Base-by-base conservation (phyloP, 1,139 yeast genomes). In the Debaryomyces udenii region DNA sequence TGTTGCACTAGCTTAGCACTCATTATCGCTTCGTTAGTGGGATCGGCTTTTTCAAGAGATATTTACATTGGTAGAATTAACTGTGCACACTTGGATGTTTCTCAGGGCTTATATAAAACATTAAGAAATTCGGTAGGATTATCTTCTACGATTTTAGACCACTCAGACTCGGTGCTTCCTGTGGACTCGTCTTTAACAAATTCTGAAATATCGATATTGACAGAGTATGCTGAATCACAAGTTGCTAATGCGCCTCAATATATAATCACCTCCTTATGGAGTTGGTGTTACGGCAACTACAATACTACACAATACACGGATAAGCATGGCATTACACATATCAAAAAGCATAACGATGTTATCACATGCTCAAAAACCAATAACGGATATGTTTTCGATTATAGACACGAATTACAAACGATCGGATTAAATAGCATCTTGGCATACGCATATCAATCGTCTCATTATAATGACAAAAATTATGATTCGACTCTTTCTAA, bases 231-330 rank as follows among this genome's bases (percentile, higher is more conserved):
- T 2, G 64, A 66, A 41, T 59, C 61, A 3, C 74, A 76, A 50
- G 80, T 79, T n/a, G 62, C 64, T 5, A 50, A 57, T 24, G 76
- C 81, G 0, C 83, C 85, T 0, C 83, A 80, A 51, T 70, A 63
- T 46, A 66, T 78, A 9, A 48, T 64, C 6, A 62, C 76, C 0
- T 67, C 75, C 2, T 43, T 76, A 10, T 65, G 72, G 65, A 56
- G 59, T 36, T 76, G 78, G 68, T 80, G 84, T 52, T 64, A 59
- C 35, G 78, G 80, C 2, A 58, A 61, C 38, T 77, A 74, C 52
- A 59, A 59, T 35, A 49, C 53, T 11, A 57, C 67, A 3, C 40
- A 52, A 18, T 37, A 40, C 9, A 20, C 26, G 7, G 55, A 49
- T 18, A 22, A 27, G 3, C 27, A 50, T 24, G 66, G 65, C 2